Base-by-base conservation (phyloP, 345 rosid species). In the Eucalyptus sp. region DNA sequence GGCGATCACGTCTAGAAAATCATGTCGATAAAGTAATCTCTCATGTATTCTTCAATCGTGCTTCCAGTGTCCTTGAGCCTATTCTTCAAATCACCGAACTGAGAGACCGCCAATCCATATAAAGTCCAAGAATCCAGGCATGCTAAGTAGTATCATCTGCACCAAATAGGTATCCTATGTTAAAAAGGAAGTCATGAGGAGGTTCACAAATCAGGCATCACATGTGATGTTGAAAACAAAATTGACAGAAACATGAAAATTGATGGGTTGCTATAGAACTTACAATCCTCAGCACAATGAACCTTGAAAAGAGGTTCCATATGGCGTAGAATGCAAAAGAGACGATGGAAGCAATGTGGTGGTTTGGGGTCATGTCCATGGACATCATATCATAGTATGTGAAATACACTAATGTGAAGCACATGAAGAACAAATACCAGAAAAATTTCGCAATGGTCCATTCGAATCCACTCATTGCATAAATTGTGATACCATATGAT, bases 271-370 rank as follows among this genome's bases (percentile, higher is more conserved):
- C 31, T 15, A 18, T 13, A 46, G 8, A 29, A 86, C 92, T 89
- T 89, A 93, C 94, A 6, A 93, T 58, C 58, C 92, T 88, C 1
- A 94, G 92, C 56, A 93, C 49, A 12, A 93, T 54, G 56, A 93
- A 92, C 87, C 94, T 94, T 0, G 94, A 92, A 87, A 94, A 94
- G 43, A 93, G 80, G 85, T 94, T 94, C 92, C 93, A 93, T n/a
- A 92, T 4, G 13, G 33, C 88, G 33, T 90, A 94, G 86, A 92
- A 94, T 31, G 92, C 92, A 11, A 86, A 71, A 3, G 92, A 89
- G 52, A 92, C 68, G 8, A 94, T 92, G 79, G 91, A 18, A 48
- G 93, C 89, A 52, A 93, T 90, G 84, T 93, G 90, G 89, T 90
- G 89, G 91, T 92, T 93, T 31, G 93, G 95, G 5, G 94, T 91